Base-by-base conservation (phyloP, 345 rosid genomes). In the Clausena lansium region DNA sequence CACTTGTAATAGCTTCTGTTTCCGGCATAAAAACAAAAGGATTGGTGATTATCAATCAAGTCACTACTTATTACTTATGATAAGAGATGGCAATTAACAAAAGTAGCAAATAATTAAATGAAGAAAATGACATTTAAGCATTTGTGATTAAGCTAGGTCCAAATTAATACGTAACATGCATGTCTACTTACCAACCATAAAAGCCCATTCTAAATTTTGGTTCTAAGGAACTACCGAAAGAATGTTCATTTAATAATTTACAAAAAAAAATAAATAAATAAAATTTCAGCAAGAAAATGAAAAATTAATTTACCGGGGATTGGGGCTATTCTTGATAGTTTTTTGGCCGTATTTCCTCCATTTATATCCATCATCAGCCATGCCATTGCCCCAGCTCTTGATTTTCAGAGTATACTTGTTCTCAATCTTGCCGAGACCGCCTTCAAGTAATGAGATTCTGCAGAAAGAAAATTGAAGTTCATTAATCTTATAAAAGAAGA, bases 301-400 rank as follows among this genome's bases (percentile, higher is more conserved):
- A 45, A 17, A 45, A 45, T 13, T 1, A 45, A 59, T 11, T 24
- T 81, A 94, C 98, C 98, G 88, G 27, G 98, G 98, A 83, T 89
- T 86, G 27, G 94, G 93, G 84, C 88, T 95, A 78, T 89, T 89
- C 85, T 95, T 95, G 74, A 95, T 95, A 64, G 92, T 84, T 84
- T 95, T 95, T 36, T 93, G 98, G 10, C 98, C 98, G 73, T 95
- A 95, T 67, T 95, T 95, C 81, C 98, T 88, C 98, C 98, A 95
- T 84, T 91, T 93, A 74, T 93, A 94, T n/a, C 98, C 98, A 82
- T 95, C 98, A 81, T 90, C 93, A 70, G 83, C 82, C 89, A 86
- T 82, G 47, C 88, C 92, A 78, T 85, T 86, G 58, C 82, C 85
- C 62, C 71, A 81, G 72, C 86, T 85, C 86, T 86, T 95, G 81